Base-by-base conservation (phyloP, 2,329 filamentous ascomycete genomes). In the Didymella arachidicola region DNA sequence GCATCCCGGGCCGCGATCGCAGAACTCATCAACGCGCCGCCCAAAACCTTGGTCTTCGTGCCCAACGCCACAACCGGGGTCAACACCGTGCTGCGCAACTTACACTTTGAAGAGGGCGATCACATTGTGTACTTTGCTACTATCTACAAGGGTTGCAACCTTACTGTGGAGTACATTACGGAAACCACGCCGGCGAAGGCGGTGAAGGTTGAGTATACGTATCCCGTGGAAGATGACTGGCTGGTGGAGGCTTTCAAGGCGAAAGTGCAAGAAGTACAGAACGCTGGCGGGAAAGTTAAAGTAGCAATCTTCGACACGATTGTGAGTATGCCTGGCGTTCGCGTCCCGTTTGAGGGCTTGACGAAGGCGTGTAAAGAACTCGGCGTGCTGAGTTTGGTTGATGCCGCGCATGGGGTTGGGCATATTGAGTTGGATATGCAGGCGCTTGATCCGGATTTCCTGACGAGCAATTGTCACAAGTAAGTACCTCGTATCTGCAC, bases 341-440 rank as follows among this genome's bases (percentile, higher is more conserved):
- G 88, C 2, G 87, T 97, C 67, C 94, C 94, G 0, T 97, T 91
- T 77, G 87, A 93, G 73, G 77, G 75, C 1, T 78, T 97, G 56
- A 83, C 85, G 1, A 74, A 77, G 7, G 82, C 85, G 0, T 97
- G 93, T 74, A 84, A 82, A 43, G 84, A 88, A 56, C 80, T 88
- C 25, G 86, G 84, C 0, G 79, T 97, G 3, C 72, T 94, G 53
- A 93, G 89, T 67, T 80, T 92, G 19, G 81, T 97, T 36, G 94
- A 98, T 73, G 93, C 86, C 16, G 94, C 94, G 0, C 94, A 98
- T 77, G 89, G 89, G 1, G 79, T 96, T 25, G 94, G 94, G 2
- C 89, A 95, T 77, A 83, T 97, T 7, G 81, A 84, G 1, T 76
- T 97, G 7, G 86, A 96, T 74, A 78, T 97, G 72, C 0, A 75